These are phyloP conservation scores for Ramalina intermedia DNA, from an alignment of 495 filamentous ascomycete species.

Conservation along the genomic window DNA sequence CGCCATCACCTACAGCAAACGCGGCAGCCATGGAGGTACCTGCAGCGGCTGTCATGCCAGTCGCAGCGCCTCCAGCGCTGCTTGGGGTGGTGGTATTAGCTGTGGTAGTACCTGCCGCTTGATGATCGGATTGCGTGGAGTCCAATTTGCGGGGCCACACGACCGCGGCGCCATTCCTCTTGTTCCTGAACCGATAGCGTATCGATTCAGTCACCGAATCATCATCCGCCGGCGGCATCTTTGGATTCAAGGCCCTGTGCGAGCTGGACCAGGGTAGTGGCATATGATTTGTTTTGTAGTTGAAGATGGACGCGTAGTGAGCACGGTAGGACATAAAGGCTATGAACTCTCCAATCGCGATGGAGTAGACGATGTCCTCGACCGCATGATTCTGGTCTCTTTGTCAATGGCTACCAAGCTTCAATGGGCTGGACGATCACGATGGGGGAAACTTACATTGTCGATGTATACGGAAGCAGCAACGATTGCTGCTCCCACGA, in stretches of 20 bases:
- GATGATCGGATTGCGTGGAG: neutral
- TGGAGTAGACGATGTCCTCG: conserved; percentile 6
- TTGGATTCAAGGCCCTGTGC: neutral
- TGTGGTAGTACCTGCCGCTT: neutral
- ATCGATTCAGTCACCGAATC: neutral
- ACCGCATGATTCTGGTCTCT: conserved; percentile 3
- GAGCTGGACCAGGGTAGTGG: conserved; percentile 6
- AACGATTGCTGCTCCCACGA: conserved; percentile 23
- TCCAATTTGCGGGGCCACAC: neutral
- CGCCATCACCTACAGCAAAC: neutral
- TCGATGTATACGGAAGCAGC: conserved; percentile 5
- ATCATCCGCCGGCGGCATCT: neutral
- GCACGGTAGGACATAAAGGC: conserved; percentile 8
- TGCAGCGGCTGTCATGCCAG: neutral
- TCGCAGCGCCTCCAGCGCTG: neutral
- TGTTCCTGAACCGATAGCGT: neutral
- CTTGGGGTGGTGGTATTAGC: neutral
- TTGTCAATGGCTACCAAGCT: neutral
- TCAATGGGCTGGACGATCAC: neutral
- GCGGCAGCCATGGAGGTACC: neutral
- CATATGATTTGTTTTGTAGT: conserved; percentile 8
- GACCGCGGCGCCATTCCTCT: neutral
- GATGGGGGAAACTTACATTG: neutral
- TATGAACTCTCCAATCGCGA: conserved; percentile 4
- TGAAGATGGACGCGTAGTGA: conserved; percentile 7